Evolutionary conservation across 1,139 yeast genomes (phyloP).

Genomic region (Lodderomyces margitis): DNA sequence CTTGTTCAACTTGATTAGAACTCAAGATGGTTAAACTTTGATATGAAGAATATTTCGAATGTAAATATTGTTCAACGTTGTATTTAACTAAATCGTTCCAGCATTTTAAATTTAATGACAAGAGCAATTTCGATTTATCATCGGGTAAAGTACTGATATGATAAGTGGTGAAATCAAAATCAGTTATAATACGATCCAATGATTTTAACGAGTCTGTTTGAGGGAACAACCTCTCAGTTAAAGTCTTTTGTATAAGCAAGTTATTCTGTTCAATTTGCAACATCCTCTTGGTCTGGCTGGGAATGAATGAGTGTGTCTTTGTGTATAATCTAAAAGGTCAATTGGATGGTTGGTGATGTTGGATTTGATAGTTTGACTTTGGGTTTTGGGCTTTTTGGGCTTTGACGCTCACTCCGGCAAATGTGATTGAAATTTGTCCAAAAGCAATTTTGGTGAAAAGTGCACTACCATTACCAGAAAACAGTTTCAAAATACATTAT

Average conservation of each 20-base stretch:
- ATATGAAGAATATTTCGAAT: conserved; percentile 36
- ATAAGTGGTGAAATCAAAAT: conserved; percentile 92
- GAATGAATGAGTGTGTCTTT: too few relatives aligned
- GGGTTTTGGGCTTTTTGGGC: too few relatives aligned
- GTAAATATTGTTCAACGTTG: conserved; percentile 54
- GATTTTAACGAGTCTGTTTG: conserved; percentile 39
- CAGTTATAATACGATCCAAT: conserved; percentile 89
- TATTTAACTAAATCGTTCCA: conserved; percentile 70
- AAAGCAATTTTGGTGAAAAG: not conserved
- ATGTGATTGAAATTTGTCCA: too few relatives aligned
- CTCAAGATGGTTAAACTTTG: conserved; percentile 28
- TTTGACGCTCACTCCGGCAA: too few relatives aligned
- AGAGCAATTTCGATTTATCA: conserved; percentile 58
- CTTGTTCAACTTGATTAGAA: conserved; percentile 53
- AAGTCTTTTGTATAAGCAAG: conserved; percentile 41
- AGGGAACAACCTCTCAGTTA: conserved; percentile 36
- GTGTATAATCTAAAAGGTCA: too few relatives aligned
- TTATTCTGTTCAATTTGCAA: conserved; percentile 47
- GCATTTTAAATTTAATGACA: conserved; percentile 74
- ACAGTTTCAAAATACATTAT: too few relatives aligned
- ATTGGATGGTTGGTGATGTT: too few relatives aligned
- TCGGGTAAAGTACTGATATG: conserved; percentile 81
- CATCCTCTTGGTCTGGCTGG: conserved; percentile 22
- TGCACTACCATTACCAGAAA: not conserved
- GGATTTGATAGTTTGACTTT: too few relatives aligned